Conservation (phyloP, 257 asterid species). For the Anisodus acutangulus region DNA sequence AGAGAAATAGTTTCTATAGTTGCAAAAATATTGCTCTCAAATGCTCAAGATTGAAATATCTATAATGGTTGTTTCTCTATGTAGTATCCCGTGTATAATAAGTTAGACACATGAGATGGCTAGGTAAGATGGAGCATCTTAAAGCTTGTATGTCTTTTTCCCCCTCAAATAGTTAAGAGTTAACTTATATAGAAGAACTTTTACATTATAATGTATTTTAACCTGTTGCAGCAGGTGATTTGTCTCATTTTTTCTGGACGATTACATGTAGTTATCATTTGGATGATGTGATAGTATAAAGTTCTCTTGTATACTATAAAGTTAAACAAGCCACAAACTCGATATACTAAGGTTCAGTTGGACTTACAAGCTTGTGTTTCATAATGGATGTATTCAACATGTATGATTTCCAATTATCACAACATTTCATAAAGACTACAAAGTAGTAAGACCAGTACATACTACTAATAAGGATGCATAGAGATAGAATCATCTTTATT, state of each 20-base stretch:
- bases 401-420: background rate
- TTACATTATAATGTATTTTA: background rate
- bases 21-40: background rate
- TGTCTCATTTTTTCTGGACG: background rate
- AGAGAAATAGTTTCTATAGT: slow-evolving; percentile 22
- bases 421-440: background rate
- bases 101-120: background rate
- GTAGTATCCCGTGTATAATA: slow-evolving; percentile 5
- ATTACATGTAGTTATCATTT: background rate
- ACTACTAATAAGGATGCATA: background rate
- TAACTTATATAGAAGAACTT: background rate
- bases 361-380: background rate
- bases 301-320: background rate
- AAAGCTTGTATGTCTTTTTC: background rate
- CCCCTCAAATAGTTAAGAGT: background rate
- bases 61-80: background rate
- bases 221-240: background rate
- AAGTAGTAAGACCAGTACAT: background rate
- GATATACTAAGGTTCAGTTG: background rate
- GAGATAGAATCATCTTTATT: background rate
- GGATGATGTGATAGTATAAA: background rate
- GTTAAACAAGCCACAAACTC: background rate
- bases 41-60: background rate
- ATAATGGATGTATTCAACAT: background rate
- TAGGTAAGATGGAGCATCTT: background rate